A percentile compares a stretch with the other conserved stretches of the same genome.
phyloP scores from a whole-genome alignment of 176 grass and related monocot genomes.

The Zizania latifolia region DNA sequence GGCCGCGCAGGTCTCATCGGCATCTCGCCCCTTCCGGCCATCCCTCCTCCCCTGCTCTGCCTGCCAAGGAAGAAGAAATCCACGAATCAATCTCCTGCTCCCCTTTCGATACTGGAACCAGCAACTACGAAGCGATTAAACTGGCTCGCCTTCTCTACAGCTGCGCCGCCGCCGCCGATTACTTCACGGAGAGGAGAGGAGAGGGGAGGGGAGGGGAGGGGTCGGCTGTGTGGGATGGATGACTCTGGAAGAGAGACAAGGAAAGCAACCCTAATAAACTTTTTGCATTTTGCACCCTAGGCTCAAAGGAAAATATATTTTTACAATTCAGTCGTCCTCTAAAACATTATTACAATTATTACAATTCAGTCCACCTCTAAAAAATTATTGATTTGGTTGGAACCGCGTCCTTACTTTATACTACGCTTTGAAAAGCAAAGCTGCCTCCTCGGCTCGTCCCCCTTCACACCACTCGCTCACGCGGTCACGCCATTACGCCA shows the following conservation, averaged over 20 bases:
- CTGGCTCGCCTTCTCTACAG: not conserved
- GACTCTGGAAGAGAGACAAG: not conserved
- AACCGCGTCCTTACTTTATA: too few relatives aligned
- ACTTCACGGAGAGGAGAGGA: not conserved
- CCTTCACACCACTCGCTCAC: not conserved
- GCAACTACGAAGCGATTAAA: not conserved
- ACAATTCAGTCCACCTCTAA: not conserved
- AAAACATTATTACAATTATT: too few relatives aligned
- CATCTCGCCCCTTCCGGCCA: slow-evolving; percentile 47
- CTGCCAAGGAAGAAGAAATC: not conserved
- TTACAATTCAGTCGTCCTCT: too few relatives aligned
- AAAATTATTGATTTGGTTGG: not conserved
- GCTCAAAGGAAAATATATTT: not conserved
- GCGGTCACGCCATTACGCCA: not conserved
- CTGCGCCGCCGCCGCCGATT: slow-evolving; percentile 17
- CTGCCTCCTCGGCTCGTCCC: not conserved
- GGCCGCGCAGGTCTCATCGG: slow-evolving; percentile 57
- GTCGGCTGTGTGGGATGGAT: not conserved
- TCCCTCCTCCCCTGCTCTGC: not conserved
- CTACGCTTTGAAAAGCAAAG: not conserved
- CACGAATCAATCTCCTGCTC: not conserved
- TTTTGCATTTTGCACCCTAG: slow-evolving; percentile 19
- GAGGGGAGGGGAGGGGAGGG: too few relatives aligned
- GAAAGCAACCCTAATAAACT: slow-evolving; percentile 26
- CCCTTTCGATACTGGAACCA: not conserved